Percentiles rank a stretch among this genome's conserved stretches.
Evolutionary conservation across 2,329 filamentous ascomycete genomes (phyloP).

Genomic region (Paramyrothecium roridum): DNA sequence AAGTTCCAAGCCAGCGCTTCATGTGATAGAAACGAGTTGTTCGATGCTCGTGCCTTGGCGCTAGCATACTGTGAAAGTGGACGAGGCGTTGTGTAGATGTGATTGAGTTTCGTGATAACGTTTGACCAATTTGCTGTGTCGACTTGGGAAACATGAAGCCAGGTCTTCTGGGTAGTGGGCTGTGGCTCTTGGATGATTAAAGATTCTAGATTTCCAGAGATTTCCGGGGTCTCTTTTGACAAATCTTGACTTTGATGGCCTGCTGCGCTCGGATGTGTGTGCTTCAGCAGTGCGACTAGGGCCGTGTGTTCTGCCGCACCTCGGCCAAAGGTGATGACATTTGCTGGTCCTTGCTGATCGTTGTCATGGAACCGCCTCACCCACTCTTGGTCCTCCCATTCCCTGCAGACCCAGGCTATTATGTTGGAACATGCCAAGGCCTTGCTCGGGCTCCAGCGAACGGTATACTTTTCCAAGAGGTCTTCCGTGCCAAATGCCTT

Average conservation of each 20-base stretch:
- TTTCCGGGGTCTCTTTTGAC: background rate
- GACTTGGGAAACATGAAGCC: background rate
- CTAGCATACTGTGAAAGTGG: background rate
- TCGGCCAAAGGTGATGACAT: background rate
- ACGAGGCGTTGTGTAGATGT: background rate
- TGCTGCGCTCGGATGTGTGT: background rate
- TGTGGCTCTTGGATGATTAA: background rate
- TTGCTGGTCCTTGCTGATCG: background rate
- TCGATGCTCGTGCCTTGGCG: background rate
- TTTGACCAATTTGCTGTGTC: background rate
- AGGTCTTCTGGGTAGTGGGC: background rate
- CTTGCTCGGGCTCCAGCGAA: background rate
- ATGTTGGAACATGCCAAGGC: background rate
- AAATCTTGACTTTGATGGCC: background rate
- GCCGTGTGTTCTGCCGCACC: background rate
- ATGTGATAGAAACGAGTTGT: background rate
- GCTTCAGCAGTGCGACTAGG: background rate
- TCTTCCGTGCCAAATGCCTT: background rate
- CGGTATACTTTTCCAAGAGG: background rate
- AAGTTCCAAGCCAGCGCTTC: background rate
- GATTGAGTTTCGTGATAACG: background rate
- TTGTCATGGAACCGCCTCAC: background rate
- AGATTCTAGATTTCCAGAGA: background rate
- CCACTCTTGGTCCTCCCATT: background rate
- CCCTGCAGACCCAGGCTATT: background rate